Evolutionary conservation across 495 filamentous ascomycete species (phyloP).

Genomic region (Staphylotrichum longicolle): DNA sequence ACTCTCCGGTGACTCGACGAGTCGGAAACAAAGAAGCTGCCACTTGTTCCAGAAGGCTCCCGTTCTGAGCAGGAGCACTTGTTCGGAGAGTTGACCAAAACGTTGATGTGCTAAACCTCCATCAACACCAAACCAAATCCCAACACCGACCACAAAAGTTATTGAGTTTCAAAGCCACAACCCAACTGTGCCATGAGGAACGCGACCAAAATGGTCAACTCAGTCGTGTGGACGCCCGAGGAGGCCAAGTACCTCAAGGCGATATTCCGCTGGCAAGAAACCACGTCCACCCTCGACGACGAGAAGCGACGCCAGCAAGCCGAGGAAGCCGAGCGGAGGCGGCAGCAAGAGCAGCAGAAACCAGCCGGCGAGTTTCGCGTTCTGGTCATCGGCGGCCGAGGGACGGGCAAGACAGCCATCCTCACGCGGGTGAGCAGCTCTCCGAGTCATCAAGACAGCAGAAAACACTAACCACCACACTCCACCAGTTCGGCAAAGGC

Average conservation of each 20-base stretch:
- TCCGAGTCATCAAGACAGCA: not conserved
- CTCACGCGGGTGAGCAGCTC: constrained; percentile 37
- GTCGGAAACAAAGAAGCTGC: not conserved
- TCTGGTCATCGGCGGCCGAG: constrained; percentile 42
- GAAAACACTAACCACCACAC: not conserved
- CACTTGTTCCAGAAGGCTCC: not conserved
- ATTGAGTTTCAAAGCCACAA: not conserved
- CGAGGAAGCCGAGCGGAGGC: not conserved
- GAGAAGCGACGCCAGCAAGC: constrained; percentile 12
- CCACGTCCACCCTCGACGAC: constrained; percentile 17
- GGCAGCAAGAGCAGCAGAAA: constrained; percentile 10
- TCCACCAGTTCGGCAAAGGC: constrained; percentile 35
- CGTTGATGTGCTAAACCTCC: too few species aligned
- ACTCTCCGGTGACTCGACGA: not conserved
- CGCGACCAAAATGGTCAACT: constrained; percentile 28
- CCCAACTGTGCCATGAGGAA: constrained; percentile 2
- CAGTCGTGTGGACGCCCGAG: constrained; percentile 40
- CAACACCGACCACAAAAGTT: not conserved
- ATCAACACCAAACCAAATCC: not conserved
- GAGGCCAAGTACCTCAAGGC: constrained; percentile 45
- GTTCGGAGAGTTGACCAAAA: too few species aligned
- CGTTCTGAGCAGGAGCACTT: not conserved
- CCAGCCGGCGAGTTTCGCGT: constrained; percentile 40
- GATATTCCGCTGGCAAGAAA: constrained; percentile 43
- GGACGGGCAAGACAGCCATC: constrained; percentile 44